A percentile compares a stretch with the other conserved stretches of the same genome.
These are phyloP conservation scores for Nakazawaea wickerhamii DNA, from an alignment of 805 yeast species.

Conservation along the genomic window DNA sequence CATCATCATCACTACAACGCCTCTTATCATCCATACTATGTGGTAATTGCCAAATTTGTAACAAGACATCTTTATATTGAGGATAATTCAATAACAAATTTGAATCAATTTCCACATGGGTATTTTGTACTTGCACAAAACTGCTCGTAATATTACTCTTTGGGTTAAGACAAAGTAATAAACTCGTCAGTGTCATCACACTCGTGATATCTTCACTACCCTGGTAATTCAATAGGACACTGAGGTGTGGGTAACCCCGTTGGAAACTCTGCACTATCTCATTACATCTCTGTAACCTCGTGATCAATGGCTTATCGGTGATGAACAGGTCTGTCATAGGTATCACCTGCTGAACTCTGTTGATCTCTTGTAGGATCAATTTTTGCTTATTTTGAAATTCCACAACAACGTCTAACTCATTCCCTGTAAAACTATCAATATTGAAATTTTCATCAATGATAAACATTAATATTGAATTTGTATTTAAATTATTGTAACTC, in stretches of 20 bases:
- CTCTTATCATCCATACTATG: no score
- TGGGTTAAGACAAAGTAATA: slow-evolving; percentile 3
- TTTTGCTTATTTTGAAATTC: slow-evolving; percentile 1
- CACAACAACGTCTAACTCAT: not conserved
- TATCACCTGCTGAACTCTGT: not conserved
- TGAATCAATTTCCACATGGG: not conserved
- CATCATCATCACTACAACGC: not conserved
- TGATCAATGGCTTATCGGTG: not conserved
- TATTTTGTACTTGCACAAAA: not conserved
- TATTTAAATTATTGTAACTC: not conserved
- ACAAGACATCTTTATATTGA: slow-evolving; percentile 2
- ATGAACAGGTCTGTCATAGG: slow-evolving; percentile 4
- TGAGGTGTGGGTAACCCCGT: slow-evolving; percentile 4
- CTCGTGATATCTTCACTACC: not conserved
- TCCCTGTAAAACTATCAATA: not conserved
- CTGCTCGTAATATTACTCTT: not conserved
- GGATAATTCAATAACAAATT: not conserved
- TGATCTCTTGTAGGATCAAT: slow-evolving; percentile 1
- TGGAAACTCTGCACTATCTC: slow-evolving; percentile 3
- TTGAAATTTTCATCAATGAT: slow-evolving; percentile 5
- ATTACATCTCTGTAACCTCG: not conserved
- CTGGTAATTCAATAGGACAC: slow-evolving; percentile 4
- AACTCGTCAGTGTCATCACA: slow-evolving; percentile 4
- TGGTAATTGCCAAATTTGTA: slow-evolving; percentile 8
- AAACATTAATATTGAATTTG: slow-evolving; percentile 3